Evolutionary conservation across 2,329 filamentous ascomycete genomes (phyloP), one percentile per base, ranked within the genome.

Genomic region (Aaosphaeria pasadenensis): DNA sequence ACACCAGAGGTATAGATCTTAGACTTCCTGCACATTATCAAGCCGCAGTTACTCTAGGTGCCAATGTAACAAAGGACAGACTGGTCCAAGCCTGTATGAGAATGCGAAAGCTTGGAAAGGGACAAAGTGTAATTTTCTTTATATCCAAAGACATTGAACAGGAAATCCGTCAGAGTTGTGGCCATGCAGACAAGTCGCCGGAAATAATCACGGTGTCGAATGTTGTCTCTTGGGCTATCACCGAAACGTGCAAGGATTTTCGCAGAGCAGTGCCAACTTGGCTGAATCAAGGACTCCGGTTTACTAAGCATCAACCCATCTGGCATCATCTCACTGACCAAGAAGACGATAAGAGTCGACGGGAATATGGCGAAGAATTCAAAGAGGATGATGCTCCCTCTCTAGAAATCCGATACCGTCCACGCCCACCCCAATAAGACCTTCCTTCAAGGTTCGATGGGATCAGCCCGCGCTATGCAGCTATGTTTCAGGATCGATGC

Each of bases 1-100:
- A 91, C 50, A 88, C 86, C 0, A 67, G 87, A 51, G 87, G 88
- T 0, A 89, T 79, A 0, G 87, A 91, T 52, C 59, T 91, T 0
- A 80, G 78, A 31, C 66, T 89, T 0, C 87, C 85, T 0, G 47
- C 48, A 0, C 4, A 77, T 7, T 85, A 84, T 53, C 72, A 81
- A 0, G 88, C 86, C 0, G 83, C 82, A 0, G 82, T 91, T 0
- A 90, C 86, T 0, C 63, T 91, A 0, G 86, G 87, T 0, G 74
- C 83, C 0, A 72, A 74, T 4, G 54, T 89, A 1, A 86, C 82
- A 0, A 91, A 91, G 51, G 88, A 91, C 50, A 72, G 78, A 11
- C 62, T 89, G 0, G 80, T 85, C 0, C 87, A 69, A 81, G 85
- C 84, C 0, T 87, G 84, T 49, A 66, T 66, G 83, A 69, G 87